These are phyloP conservation scores for Coccomyxa sp. DNA, from an alignment of 139 green algal genomes.

Conservation along the genomic window DNA sequence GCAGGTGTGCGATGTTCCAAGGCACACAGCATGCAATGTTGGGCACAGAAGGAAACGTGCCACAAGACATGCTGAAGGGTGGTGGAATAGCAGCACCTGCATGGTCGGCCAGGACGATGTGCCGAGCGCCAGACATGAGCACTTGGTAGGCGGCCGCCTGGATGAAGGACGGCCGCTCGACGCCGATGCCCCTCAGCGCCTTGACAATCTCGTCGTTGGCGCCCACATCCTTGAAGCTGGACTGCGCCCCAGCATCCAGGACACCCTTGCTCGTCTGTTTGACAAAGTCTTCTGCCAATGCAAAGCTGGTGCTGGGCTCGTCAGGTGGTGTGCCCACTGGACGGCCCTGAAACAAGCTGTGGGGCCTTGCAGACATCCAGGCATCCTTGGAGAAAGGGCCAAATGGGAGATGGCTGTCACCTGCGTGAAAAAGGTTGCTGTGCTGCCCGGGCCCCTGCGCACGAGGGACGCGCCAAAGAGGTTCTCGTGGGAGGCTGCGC, in stretches of 20 bases:
- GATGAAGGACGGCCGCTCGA: constrained; percentile 69
- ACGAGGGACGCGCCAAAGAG: not conserved
- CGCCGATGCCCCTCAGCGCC: constrained; percentile 47
- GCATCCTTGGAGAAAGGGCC: constrained; percentile 46
- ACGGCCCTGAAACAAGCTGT: too few species aligned
- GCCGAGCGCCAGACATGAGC: not conserved
- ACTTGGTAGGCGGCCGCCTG: constrained; percentile 33
- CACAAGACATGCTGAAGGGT: not conserved
- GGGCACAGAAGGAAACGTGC: too few species aligned
- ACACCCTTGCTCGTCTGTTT: too few species aligned
- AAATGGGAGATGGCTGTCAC: not conserved
- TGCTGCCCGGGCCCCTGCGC: not conserved
- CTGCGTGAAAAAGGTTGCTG: not conserved
- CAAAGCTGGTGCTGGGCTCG: too few species aligned
- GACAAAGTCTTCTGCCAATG: too few species aligned
- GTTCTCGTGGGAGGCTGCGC: not conserved
- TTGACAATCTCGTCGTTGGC: constrained; percentile 38
- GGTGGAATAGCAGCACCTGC: constrained; percentile 39
- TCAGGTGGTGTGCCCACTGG: too few species aligned
- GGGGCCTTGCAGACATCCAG: too few species aligned
- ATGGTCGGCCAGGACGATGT: constrained; percentile 75
- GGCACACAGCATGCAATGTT: too few species aligned
- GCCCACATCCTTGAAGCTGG: constrained; percentile 33
- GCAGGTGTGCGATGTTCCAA: too few species aligned
- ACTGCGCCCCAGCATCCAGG: not conserved